A percentile compares a stretch with the other conserved stretches of the same genome.
Conservation (phyloP, 2,329 filamentous ascomycete species). For the Lecanicillium sp. region DNA sequence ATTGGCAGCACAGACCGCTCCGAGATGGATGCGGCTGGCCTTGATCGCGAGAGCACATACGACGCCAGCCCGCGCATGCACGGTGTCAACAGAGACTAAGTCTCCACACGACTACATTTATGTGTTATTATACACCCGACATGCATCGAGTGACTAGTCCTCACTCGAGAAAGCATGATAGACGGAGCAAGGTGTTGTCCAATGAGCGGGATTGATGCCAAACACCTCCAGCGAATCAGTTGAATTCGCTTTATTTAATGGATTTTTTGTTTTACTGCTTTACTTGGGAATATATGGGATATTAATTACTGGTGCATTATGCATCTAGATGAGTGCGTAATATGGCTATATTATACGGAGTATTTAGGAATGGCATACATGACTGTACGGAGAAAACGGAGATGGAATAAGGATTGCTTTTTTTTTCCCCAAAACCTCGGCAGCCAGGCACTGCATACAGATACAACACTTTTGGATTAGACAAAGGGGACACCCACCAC, state of each 20-base stretch:
- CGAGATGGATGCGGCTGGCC: not conserved
- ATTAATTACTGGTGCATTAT: not conserved
- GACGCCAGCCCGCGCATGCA: slow-evolving; percentile 9
- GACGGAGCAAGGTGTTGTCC: too few relatives aligned
- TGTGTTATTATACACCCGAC: not conserved
- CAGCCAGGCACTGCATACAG: not conserved
- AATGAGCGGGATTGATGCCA: too few relatives aligned
- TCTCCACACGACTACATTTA: not conserved
- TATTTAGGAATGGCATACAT: not conserved
- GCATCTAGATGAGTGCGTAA: not conserved
- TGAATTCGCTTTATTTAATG: not conserved
- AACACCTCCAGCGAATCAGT: too few relatives aligned
- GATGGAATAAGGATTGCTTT: not conserved
- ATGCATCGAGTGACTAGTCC: too few relatives aligned
- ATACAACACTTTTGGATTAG: too few relatives aligned
- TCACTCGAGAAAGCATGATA: too few relatives aligned
- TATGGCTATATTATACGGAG: not conserved
- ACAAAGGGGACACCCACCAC: too few relatives aligned
- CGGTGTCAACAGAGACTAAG: not conserved
- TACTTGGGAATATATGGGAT: not conserved
- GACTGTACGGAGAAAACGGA: not conserved
- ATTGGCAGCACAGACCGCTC: slow-evolving; percentile 4
- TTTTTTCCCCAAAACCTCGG: not conserved
- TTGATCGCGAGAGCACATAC: slow-evolving; percentile 9
- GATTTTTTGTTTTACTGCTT: not conserved